Evolutionary conservation across 495 filamentous ascomycete genomes (phyloP).

Genomic region (Penicillium alfredii): DNA sequence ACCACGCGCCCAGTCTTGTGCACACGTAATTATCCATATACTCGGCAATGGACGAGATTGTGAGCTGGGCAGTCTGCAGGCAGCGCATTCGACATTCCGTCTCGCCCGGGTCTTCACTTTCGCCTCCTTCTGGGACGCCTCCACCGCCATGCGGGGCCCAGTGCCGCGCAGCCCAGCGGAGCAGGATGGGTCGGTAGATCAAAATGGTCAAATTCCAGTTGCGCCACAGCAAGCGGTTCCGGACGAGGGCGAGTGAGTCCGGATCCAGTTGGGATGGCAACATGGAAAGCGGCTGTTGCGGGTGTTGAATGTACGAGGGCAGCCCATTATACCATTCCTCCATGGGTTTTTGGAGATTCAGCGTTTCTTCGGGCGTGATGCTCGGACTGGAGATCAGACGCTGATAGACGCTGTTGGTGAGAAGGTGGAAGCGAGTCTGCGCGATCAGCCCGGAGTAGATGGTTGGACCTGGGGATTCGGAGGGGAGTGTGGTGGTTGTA

Average conservation of each 20-base stretch:
- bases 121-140: conserved; percentile 24
- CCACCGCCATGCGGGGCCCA: conserved; percentile 30
- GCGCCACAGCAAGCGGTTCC: conserved; percentile 43
- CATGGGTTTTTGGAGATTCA: conserved; percentile 41
- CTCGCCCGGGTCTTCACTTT: conserved; percentile 37
- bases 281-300: conserved; percentile 16
- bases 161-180: conserved; percentile 42
- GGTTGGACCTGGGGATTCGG: conserved; percentile 39
- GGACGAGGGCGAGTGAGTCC: conserved; percentile 34
- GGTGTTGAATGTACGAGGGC: conserved; percentile 41
- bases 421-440: conserved; percentile 44
- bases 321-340: conserved; percentile 43
- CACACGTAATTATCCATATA: conserved; percentile 38
- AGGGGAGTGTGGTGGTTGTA: conserved; percentile 36
- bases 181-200: conserved; percentile 47
- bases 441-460: conserved; percentile 45
- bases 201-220: conserved; percentile 49
- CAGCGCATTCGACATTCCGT: conserved; percentile 39
- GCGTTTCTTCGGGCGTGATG: conserved; percentile 42
- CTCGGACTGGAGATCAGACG: conserved; percentile 47
- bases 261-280: conserved; percentile 23
- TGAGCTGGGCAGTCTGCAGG: conserved; percentile 38
- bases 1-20: conserved; percentile 45
- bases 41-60: conserved; percentile 40
- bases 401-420: conserved; percentile 46